These are phyloP conservation scores for Phyllosticta citribraziliensis DNA, from an alignment of 2,329 filamentous ascomycete species.

Conservation along the genomic window DNA sequence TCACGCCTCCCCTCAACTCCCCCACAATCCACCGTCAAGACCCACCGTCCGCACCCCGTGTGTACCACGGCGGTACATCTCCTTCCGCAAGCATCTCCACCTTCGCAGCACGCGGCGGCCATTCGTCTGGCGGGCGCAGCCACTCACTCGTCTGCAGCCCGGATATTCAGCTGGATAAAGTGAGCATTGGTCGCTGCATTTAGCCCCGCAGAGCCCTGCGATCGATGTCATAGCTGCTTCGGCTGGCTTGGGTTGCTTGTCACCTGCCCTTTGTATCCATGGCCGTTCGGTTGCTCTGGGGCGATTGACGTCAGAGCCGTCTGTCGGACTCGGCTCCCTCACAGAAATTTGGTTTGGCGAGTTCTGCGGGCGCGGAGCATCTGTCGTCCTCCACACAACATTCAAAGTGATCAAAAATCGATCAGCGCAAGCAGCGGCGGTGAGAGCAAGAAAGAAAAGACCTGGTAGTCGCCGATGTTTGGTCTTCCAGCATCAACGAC, in stretches of 20 bases:
- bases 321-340: background rate
- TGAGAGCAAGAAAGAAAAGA: too few species aligned
- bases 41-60: background rate
- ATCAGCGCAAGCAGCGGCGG: too few species aligned
- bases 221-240: too few species aligned
- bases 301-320: background rate
- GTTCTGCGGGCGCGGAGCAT: too few species aligned
- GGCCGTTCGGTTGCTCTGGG: background rate
- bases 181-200: background rate
- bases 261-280: background rate
- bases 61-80: background rate
- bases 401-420: too few species aligned
- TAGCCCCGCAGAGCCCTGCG: background rate
- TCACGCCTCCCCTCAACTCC: background rate
- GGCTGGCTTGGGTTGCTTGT: background rate
- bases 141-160: background rate
- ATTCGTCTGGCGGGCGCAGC: background rate
- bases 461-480: too few species aligned
- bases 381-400: too few species aligned
- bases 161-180: background rate
- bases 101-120: too few species aligned
- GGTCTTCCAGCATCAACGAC: background rate
- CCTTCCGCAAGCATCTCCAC: background rate
- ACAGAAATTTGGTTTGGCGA: background rate
- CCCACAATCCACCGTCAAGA: background rate